Evolutionary conservation across 106 monocot genomes (phyloP).

Genomic region (Acorus gramineus): DNA sequence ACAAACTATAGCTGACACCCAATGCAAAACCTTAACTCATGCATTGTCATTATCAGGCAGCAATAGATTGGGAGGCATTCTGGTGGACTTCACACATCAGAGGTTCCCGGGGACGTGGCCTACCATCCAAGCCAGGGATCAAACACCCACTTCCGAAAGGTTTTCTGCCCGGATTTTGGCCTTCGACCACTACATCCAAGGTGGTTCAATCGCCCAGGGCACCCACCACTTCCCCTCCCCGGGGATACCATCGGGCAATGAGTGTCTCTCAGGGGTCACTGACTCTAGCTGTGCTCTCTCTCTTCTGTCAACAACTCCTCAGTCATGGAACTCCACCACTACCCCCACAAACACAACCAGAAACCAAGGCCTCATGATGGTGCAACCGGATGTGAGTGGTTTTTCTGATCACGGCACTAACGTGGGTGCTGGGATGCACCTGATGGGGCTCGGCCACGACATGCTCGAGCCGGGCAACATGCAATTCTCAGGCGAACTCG

Average conservation of each 20-base stretch:
- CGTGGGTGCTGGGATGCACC: background rate
- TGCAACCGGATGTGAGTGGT: no score
- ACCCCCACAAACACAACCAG: slow-evolving; percentile 1
- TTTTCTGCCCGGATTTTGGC: no score
- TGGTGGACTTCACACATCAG: slow-evolving; percentile 70
- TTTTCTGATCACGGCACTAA: no score
- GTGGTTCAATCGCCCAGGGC: slow-evolving; percentile 2
- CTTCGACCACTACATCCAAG: slow-evolving; percentile 15
- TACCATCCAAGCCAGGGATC: slow-evolving; percentile 11
- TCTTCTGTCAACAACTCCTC: slow-evolving; percentile 66
- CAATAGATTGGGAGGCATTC: slow-evolving; percentile 36
- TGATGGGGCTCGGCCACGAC: slow-evolving; percentile 20
- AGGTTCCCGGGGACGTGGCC: slow-evolving; percentile 34
- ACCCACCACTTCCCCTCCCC: slow-evolving; percentile 11
- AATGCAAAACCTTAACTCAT: background rate
- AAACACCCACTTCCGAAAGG: background rate
- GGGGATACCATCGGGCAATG: slow-evolving; percentile 18
- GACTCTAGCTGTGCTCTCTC: slow-evolving; percentile 90
- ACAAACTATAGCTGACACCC: background rate
- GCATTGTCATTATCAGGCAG: slow-evolving; percentile 13
- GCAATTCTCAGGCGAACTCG: slow-evolving; percentile 48
- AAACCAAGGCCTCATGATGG: slow-evolving; percentile 12
- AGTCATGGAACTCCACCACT: slow-evolving; percentile 22
- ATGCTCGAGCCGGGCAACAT: slow-evolving; percentile 3
- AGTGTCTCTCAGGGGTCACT: slow-evolving; percentile 36